These are phyloP conservation scores for Candida vaughaniae DNA, from an alignment of 805 yeast species.

Conservation along the genomic window DNA sequence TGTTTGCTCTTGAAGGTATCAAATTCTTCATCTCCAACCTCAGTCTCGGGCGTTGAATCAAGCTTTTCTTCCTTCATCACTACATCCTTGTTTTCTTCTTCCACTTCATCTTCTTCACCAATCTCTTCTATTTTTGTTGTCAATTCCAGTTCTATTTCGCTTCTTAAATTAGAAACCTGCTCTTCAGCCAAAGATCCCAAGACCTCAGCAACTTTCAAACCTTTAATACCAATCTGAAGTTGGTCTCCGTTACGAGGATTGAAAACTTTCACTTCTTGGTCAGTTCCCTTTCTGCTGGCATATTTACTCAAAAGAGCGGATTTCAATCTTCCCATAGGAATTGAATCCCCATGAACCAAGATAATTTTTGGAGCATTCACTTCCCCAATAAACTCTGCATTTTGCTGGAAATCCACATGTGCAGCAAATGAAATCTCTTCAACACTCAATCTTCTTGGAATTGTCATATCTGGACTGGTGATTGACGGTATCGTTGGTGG, in stretches of 20 bases:
- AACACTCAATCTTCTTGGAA: slow-evolving; percentile 82
- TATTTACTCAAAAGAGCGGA: slow-evolving; percentile 90
- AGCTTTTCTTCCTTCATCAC: slow-evolving; percentile 10
- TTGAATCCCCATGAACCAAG: slow-evolving; percentile 94
- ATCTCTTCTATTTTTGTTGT: slow-evolving; percentile 38
- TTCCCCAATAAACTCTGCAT: slow-evolving; percentile 83
- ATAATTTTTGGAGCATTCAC: slow-evolving; percentile 84
- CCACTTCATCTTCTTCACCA: slow-evolving; percentile 13
- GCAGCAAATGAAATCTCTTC: slow-evolving; percentile 99
- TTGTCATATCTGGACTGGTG: slow-evolving; percentile 73
- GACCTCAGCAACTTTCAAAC: slow-evolving; percentile 78
- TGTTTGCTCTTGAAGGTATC: slow-evolving; percentile 24
- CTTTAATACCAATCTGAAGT: slow-evolving; percentile 72
- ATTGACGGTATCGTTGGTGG: slow-evolving; percentile 88
- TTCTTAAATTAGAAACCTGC: slow-evolving; percentile 32
- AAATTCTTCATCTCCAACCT: slow-evolving; percentile 12
- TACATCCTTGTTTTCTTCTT: slow-evolving; percentile 11
- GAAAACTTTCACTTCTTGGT: slow-evolving; percentile 84
- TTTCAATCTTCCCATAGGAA: slow-evolving; percentile 97
- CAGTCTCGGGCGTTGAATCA: slow-evolving; percentile 7
- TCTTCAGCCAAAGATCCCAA: slow-evolving; percentile 54
- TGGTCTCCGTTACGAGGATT: slow-evolving; percentile 91
- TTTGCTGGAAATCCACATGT: slow-evolving; percentile 95
- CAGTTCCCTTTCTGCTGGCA: slow-evolving; percentile 76
- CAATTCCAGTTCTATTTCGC: slow-evolving; percentile 60